These are phyloP conservation scores for Rachicladosporium sp. DNA, from an alignment of 2,329 filamentous ascomycete species.

Conservation along the genomic window DNA sequence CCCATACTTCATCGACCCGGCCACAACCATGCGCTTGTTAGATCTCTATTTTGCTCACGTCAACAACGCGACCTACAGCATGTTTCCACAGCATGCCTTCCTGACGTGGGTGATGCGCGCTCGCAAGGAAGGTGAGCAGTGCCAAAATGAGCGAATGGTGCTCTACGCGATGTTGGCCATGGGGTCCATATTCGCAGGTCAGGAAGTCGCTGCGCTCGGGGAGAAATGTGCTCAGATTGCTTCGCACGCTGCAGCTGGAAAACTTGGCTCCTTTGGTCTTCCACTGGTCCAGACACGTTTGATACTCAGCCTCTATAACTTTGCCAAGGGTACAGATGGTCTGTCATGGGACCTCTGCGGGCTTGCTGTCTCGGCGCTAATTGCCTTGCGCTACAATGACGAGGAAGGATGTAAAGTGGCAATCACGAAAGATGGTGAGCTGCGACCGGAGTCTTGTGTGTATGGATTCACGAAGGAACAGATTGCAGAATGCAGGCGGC, in stretches of 20 bases:
- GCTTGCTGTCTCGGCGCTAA: slow-evolving; percentile 47
- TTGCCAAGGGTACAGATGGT: slow-evolving; percentile 46
- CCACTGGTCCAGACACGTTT: slow-evolving; percentile 56
- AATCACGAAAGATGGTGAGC: neutral
- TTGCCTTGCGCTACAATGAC: slow-evolving; percentile 43
- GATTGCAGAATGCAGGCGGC: slow-evolving; percentile 53
- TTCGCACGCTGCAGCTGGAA: slow-evolving; percentile 42
- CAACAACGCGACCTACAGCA: slow-evolving; percentile 41
- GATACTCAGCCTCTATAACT: slow-evolving; percentile 55
- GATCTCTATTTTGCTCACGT: slow-evolving; percentile 46
- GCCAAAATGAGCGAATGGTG: slow-evolving; percentile 41
- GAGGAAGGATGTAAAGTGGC: slow-evolving; percentile 35
- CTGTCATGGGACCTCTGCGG: slow-evolving; percentile 54
- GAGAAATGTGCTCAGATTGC: slow-evolving; percentile 43
- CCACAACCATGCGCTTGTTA: slow-evolving; percentile 39
- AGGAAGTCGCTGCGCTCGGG: slow-evolving; percentile 29
- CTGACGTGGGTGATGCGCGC: slow-evolving; percentile 43
- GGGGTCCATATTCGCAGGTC: slow-evolving; percentile 44
- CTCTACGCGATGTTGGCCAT: slow-evolving; percentile 48
- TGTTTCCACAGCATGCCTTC: slow-evolving; percentile 45
- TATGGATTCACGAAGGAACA: slow-evolving; percentile 20
- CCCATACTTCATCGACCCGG: slow-evolving; percentile 40
- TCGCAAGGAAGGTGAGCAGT: slow-evolving; percentile 21
- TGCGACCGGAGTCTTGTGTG: too few species aligned
- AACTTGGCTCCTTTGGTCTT: slow-evolving; percentile 42